Evolutionary conservation across 1,284 basidiomycete species (phyloP).

Genomic region (Xerocomus nothofagi): DNA sequence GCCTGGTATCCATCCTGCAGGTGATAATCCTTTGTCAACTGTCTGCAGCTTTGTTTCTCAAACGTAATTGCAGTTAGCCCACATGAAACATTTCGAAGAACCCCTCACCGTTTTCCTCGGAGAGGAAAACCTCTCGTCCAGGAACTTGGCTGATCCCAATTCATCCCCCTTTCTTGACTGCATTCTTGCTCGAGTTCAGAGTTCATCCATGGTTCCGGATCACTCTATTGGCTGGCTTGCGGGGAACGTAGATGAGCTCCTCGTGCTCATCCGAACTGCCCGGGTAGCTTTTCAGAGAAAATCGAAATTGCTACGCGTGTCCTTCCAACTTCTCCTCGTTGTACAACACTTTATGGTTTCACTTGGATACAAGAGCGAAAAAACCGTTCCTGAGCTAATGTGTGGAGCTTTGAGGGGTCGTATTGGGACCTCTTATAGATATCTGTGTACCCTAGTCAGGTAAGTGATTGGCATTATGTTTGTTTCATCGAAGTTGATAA

Average conservation of each 20-base stretch:
- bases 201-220: conserved; percentile 13
- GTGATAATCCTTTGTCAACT: conserved; percentile 35
- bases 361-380: conserved; percentile 40
- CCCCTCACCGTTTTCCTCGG: conserved; percentile 49
- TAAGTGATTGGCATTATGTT: conserved; percentile 29
- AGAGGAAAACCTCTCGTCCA: conserved; percentile 16
- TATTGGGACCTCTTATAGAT: conserved; percentile 42
- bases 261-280: conserved; percentile 40
- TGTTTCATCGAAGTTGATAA: not conserved
- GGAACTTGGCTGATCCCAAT: conserved; percentile 17
- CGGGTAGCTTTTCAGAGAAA: conserved; percentile 38
- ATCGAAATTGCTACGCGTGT: conserved; percentile 43
- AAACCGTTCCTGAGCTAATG: conserved; percentile 35
- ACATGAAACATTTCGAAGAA: conserved; percentile 69
- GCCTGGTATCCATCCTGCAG: conserved; percentile 57
- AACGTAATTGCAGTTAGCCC: conserved; percentile 45
- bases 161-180: conserved; percentile 42
- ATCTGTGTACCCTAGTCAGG: conserved; percentile 48
- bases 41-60: conserved; percentile 3
- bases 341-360: conserved; percentile 45
- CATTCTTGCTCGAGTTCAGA: conserved; percentile 40
- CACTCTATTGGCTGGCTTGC: conserved; percentile 20
- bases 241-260: conserved; percentile 29
- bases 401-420: conserved; percentile 43
- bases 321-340: conserved; percentile 45